Evolutionary conservation across 768 basidiomycete species (phyloP).

Genomic region (Suillus occidentalis): DNA sequence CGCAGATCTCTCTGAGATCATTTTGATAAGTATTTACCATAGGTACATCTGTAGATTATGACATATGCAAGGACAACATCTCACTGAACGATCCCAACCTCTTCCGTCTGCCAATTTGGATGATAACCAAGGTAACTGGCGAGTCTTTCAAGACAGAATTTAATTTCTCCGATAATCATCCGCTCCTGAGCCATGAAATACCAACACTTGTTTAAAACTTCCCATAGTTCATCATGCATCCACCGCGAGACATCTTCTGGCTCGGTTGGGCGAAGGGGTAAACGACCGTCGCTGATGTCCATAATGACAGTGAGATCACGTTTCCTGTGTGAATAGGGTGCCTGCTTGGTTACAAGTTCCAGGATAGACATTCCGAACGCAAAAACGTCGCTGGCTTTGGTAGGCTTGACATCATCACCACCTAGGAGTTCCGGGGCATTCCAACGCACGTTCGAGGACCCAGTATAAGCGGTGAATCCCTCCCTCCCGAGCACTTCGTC

Average conservation of each 20-base stretch:
- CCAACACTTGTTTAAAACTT: slow-evolving; percentile 48
- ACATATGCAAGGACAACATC: neutral
- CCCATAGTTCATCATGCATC: slow-evolving; percentile 52
- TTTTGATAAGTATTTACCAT: slow-evolving; percentile 42
- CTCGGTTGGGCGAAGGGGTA: slow-evolving; percentile 45
- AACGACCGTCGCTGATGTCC: slow-evolving; percentile 38
- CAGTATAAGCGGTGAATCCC: slow-evolving; percentile 47
- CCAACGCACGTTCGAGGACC: slow-evolving; percentile 53
- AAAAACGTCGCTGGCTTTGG: slow-evolving; percentile 52
- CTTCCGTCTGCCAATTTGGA: neutral
- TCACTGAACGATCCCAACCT: neutral
- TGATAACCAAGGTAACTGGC: neutral
- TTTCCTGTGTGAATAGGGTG: slow-evolving; percentile 50
- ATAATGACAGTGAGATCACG: slow-evolving; percentile 52
- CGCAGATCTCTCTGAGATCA: slow-evolving; percentile 76
- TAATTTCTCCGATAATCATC: slow-evolving; percentile 21
- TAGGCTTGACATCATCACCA: slow-evolving; percentile 41
- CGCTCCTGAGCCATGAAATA: slow-evolving; percentile 35
- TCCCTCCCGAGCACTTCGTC: slow-evolving; percentile 54
- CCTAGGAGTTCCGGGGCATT: slow-evolving; percentile 59
- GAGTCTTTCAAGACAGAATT: neutral
- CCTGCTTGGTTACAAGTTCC: slow-evolving; percentile 52
- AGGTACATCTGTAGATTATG: neutral
- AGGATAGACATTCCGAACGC: slow-evolving; percentile 62
- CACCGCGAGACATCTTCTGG: slow-evolving; percentile 31